Percentiles rank a stretch among this genome's conserved stretches.
Evolutionary conservation across 805 yeast genomes (phyloP).

Genomic region (Kluyveromyces siamensis): DNA sequence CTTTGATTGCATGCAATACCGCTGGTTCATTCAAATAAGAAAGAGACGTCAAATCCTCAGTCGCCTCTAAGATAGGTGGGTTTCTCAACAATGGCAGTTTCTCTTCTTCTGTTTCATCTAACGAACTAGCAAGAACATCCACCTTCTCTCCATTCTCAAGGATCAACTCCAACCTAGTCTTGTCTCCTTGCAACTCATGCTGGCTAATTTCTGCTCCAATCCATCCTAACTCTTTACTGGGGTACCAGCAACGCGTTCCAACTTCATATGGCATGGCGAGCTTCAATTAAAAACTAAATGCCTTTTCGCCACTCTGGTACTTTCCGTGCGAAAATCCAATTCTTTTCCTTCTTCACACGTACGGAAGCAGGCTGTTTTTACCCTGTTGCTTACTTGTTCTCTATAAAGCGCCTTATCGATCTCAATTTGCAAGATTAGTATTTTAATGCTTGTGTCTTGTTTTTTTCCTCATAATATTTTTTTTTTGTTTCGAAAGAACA

Average conservation of each 20-base stretch:
- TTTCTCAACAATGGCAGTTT: slow-evolving; percentile 76
- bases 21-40: slow-evolving; percentile 95
- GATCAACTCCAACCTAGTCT: slow-evolving; percentile 41
- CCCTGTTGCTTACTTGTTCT: not conserved
- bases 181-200: slow-evolving; percentile 32
- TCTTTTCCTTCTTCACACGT: not conserved
- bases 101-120: slow-evolving; percentile 16
- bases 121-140: slow-evolving; percentile 37
- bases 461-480: not conserved
- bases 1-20: slow-evolving; percentile 84
- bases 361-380: not conserved
- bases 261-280: slow-evolving; percentile 34
- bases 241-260: slow-evolving; percentile 72
- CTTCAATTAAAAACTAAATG: not conserved
- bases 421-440: not conserved
- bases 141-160: slow-evolving; percentile 43
- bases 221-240: slow-evolving; percentile 64
- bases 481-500: not conserved
- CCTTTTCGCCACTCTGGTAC: not conserved
- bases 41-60: slow-evolving; percentile 86
- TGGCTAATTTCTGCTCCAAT: slow-evolving; percentile 54
- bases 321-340: not conserved
- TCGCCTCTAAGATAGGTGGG: slow-evolving; percentile 86
- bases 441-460: not conserved
- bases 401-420: not conserved